Base-by-base conservation (phyloP, 1,284 basidiomycete species). In the Phellopilus nigrolimitatus region DNA sequence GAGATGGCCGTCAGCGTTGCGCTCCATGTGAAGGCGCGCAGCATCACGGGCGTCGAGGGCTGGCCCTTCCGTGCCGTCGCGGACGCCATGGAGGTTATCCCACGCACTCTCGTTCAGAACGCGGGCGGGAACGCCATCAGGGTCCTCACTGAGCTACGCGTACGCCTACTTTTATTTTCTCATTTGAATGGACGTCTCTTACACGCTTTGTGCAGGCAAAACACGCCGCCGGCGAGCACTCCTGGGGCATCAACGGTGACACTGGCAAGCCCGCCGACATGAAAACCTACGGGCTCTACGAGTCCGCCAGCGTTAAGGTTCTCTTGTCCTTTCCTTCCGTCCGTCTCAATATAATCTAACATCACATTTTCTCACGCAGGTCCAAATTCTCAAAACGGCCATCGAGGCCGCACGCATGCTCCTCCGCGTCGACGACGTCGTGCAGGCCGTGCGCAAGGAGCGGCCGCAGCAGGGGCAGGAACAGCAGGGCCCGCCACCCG, bases 1-100 rank as follows among this genome's bases (percentile, higher is more conserved):
- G 95, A 99, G 74, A 97, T 99, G 93, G 95, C 95, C 0, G 87
- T 99, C 66, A 86, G 84, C 37, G 91, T 97, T 2, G 91, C 88
- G 0, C 71, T 99, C 54, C 84, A 89, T n/a, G 80, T 84, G 33
- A 91, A 87, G 67, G 91, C 91, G 21, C 79, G 88, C 61, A 80
- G 72, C 40, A 79, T 92, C 47, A 81, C 81, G 12, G 93, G 93
- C 24, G 86, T 95, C 22, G 91, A 95, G 64, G 89, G 88, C 1
- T 91, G 90, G 71, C 92, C 94, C 4, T 95, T 90, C 72, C 75
- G 87, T 51, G 94, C 94, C 22, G 93, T 98, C 3, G 89, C 90
- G 0, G 95, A 98, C 61, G 94, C 95, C 22, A 86, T 99, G 81
- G 95, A 99, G 69, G 93, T 98, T 47, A 97, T 99, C 59, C 97